phyloP scores from a whole-genome alignment of 306 rosid genomes.

The Canavalia ensiformis region DNA sequence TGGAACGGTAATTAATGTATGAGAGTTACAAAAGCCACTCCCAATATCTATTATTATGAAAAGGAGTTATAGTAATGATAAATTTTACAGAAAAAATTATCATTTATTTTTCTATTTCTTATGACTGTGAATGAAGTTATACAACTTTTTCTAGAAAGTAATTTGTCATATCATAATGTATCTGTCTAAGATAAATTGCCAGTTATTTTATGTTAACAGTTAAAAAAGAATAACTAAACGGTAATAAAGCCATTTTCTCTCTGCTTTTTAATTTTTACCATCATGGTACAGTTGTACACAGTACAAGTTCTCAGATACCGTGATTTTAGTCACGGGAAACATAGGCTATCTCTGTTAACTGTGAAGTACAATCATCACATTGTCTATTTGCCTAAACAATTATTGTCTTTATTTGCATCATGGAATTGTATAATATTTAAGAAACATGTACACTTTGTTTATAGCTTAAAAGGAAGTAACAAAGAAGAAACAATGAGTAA shows the following conservation, averaged over 20 bases:
- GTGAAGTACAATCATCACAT: constrained; percentile 36
- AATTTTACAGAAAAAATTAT: too few relatives aligned
- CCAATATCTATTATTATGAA: too few relatives aligned
- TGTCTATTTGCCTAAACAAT: constrained; percentile 21
- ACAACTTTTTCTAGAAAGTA: too few relatives aligned
- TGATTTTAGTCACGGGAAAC: constrained; percentile 47
- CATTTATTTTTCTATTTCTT: too few relatives aligned
- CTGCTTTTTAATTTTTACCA: background rate
- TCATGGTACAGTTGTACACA: background rate
- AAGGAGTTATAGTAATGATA: too few relatives aligned
- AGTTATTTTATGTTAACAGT: background rate
- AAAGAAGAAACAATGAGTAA: background rate
- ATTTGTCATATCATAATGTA: too few relatives aligned
- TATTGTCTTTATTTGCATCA: constrained; percentile 31
- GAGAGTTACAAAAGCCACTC: too few relatives aligned
- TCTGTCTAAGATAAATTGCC: background rate
- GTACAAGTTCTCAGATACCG: constrained; percentile 25
- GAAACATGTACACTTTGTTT: background rate
- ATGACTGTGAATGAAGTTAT: too few relatives aligned
- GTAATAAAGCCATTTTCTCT: background rate
- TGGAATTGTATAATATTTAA: background rate
- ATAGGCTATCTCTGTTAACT: constrained; percentile 23
- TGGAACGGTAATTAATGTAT: too few relatives aligned
- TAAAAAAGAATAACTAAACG: background rate
- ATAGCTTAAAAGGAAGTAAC: background rate